A percentile compares a stretch with the other conserved stretches of the same genome.
Evolutionary conservation across 1,139 yeast genomes (phyloP).

Genomic region (Schwanniomyces etchellsii): DNA sequence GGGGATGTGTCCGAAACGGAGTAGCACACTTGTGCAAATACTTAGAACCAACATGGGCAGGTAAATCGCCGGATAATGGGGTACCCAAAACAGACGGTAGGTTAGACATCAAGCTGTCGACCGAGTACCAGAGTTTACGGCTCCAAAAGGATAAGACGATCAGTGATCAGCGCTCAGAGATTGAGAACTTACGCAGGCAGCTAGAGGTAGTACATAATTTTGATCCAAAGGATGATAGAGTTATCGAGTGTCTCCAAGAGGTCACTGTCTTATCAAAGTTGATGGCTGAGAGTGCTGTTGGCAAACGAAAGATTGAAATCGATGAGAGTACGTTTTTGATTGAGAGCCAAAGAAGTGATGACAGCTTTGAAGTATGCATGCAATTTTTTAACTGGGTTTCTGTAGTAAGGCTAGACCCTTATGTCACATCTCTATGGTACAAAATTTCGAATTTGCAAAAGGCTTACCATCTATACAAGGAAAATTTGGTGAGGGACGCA

Average conservation of each 20-base stretch:
- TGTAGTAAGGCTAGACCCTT: slow-evolving; percentile 36
- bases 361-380: not conserved
- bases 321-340: slow-evolving; percentile 13
- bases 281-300: slow-evolving; percentile 8
- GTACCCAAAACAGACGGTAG: slow-evolving; percentile 1
- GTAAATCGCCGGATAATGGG: slow-evolving; percentile 3
- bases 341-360: not conserved
- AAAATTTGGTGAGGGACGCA: too few relatives aligned
- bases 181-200: slow-evolving; percentile 31
- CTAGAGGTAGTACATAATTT: slow-evolving; percentile 19
- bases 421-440: slow-evolving; percentile 36
- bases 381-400: slow-evolving; percentile 13
- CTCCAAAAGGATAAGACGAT: slow-evolving; percentile 19
- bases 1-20: slow-evolving; percentile 39
- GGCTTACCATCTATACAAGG: slow-evolving; percentile 34
- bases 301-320: slow-evolving; percentile 11
- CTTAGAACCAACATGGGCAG: slow-evolving; percentile 37
- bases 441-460: slow-evolving; percentile 38
- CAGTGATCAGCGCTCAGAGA: slow-evolving; percentile 23
- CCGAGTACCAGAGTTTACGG: slow-evolving; percentile 18
- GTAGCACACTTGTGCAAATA: slow-evolving; percentile 40
- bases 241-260: slow-evolving; percentile 2
- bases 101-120: slow-evolving; percentile 12
- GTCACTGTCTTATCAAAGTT: slow-evolving; percentile 12
- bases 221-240: slow-evolving; percentile 3